Base-by-base conservation (phyloP, 768 basidiomycete genomes). In the Scleroderma citrinum region DNA sequence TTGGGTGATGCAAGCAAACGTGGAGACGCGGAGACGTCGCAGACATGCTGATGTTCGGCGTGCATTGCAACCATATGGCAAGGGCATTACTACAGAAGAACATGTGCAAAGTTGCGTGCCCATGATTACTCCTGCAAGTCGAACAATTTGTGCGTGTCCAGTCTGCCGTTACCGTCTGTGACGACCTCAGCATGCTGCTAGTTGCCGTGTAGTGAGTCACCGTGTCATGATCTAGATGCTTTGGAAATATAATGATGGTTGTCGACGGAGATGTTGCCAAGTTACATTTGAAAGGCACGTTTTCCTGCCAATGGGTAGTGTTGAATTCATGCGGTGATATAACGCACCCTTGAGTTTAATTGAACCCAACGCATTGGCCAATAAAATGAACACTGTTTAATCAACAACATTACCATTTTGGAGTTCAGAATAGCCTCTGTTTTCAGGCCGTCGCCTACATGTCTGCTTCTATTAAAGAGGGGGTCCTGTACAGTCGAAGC, bases 71-170 rank as follows among this genome's bases (percentile, higher is more conserved):
- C 83, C 83, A 7, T 66, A 84, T 60, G 84, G 85, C 1, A 93
- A 95, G 52, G 89, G 90, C 26, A 92, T 95, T 34, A 92, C 92
- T 3, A 95, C 93, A 0, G 93, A 92, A 23, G 93, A 96, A 71
- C 92, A 95, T 58, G 92, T 89, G 1, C 92, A 96, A 65, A 95
- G 95, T 67, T 78, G 88, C 44, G 91, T 94, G 77, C 77, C 87
- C n/a, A 95, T 95, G 78, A 95, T 95, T 95, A 64, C 74, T 96
- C 7, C 75, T 97, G 12, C 91, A 92, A 59, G 83, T 83, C 56
- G 92, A 16, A 21, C n/a, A 23, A 42, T 42, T 16, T 26, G 41
- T 24, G 41, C 21, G 17, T 6, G 44, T 11, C 14, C 7, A 19
- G 31, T 31, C 31, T 45, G 44, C 31, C 16, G 12, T 19, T 6